A percentile compares a stretch with the other conserved stretches of the same genome.
Conservation (phyloP, 2,329 filamentous ascomycete species). For the Apiospora kogelbergensis region DNA sequence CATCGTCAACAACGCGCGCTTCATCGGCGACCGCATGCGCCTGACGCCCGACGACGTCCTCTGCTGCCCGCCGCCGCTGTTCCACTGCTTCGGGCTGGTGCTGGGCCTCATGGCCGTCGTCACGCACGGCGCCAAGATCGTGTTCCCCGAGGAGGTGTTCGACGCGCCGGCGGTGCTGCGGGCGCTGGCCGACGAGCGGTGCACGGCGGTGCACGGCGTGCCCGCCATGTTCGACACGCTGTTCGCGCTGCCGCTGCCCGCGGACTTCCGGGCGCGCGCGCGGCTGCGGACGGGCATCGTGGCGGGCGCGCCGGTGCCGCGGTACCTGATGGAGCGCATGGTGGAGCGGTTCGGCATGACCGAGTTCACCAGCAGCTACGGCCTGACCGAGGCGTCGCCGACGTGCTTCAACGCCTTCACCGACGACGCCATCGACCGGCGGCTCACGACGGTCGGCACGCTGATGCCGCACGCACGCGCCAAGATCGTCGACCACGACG, state of each 20-base stretch:
- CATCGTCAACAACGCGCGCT: conserved; percentile 65
- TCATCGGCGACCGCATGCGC: conserved; percentile 73
- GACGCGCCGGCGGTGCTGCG: conserved; percentile 65
- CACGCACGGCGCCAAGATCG: conserved; percentile 73
- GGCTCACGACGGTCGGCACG: conserved; percentile 72
- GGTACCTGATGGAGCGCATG: conserved; percentile 72
- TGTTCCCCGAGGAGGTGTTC: conserved; percentile 76
- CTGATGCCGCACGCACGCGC: conserved; percentile 74
- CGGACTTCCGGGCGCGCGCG: conserved; percentile 43
- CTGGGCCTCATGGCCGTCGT: conserved; percentile 71
- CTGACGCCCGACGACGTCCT: conserved; percentile 66
- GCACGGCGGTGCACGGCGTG: conserved; percentile 77
- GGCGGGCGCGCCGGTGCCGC: conserved; percentile 74
- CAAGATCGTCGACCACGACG: conserved; percentile 73
- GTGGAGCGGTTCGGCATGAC: conserved; percentile 72
- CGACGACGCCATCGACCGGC: conserved; percentile 65
- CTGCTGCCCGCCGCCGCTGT: conserved; percentile 80
- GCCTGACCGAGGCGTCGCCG: conserved; percentile 75
- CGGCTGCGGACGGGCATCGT: conserved; percentile 74
- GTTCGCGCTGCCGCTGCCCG: conserved; percentile 42
- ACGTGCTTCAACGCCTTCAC: conserved; percentile 81
- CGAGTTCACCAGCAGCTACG: conserved; percentile 70
- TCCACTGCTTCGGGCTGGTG: conserved; percentile 84
- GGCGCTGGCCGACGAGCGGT: conserved; percentile 65
- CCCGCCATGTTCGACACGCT: conserved; percentile 81